These are phyloP conservation scores for Nemania diffusa DNA, from an alignment of 2,329 filamentous ascomycete genomes.

Conservation along the genomic window DNA sequence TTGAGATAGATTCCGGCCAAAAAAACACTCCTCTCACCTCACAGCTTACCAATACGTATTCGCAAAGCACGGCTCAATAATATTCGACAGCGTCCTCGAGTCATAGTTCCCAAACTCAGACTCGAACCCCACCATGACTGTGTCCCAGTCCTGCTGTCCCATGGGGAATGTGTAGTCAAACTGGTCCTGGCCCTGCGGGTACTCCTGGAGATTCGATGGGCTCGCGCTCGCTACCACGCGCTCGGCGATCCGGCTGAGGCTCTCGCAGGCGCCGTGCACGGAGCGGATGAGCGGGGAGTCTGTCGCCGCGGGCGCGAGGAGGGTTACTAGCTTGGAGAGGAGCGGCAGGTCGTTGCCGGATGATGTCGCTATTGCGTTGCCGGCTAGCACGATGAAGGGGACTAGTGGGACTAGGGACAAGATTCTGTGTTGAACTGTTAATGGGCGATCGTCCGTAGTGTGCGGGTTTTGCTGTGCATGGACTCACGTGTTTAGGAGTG, in stretches of 20 bases:
- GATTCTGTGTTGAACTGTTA: conserved; percentile 32
- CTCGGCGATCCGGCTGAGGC: conserved; percentile 39
- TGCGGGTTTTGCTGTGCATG: not conserved
- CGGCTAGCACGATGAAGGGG: conserved; percentile 44
- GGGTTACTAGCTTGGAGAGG: conserved; percentile 36
- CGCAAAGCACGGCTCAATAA: conserved; percentile 44
- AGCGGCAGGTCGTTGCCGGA: conserved; percentile 39
- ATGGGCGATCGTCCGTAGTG: not conserved
- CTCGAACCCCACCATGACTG: conserved; percentile 43
- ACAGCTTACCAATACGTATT: conserved; percentile 40
- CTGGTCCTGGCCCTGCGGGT: conserved; percentile 1
- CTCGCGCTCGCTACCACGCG: conserved; percentile 39
- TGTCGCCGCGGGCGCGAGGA: conserved; percentile 32
- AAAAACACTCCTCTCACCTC: not conserved
- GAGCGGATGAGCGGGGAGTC: conserved; percentile 36
- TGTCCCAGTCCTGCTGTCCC: conserved; percentile 46
- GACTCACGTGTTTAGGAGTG: conserved; percentile 42
- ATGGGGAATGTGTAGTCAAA: conserved; percentile 42
- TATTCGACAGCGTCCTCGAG: conserved; percentile 41
- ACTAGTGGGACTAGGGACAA: conserved; percentile 43
- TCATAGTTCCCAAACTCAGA: conserved; percentile 43
- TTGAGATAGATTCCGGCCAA: no score
- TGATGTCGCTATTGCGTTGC: conserved; percentile 45
- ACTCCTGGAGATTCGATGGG: conserved; percentile 8
- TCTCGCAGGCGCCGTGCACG: conserved; percentile 43